These are phyloP conservation scores for Pleurotus citrinopileatus DNA, from an alignment of 768 basidiomycete genomes.

Conservation along the genomic window DNA sequence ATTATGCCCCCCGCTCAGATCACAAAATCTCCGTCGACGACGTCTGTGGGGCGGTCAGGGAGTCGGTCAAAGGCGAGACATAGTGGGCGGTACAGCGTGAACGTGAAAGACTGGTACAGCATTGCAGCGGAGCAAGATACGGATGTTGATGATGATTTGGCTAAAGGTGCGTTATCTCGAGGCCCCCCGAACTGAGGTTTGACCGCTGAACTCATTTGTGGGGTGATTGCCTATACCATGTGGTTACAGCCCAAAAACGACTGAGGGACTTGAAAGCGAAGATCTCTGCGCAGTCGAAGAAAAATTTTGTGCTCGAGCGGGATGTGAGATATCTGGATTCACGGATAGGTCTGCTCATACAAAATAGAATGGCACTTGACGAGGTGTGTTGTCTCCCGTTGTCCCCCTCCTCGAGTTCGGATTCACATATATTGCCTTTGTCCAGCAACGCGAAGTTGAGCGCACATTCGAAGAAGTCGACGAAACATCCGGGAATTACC, in stretches of 20 bases:
- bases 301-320: conserved; percentile 98
- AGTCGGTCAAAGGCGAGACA: conserved; percentile 6
- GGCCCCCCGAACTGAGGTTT: not conserved
- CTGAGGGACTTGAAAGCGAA: conserved; percentile 94
- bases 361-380: conserved; percentile 95
- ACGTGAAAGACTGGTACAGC: conserved; percentile 90
- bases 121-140: conserved; percentile 99
- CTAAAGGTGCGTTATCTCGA: conserved; percentile 61
- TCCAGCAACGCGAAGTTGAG: conserved; percentile 89
- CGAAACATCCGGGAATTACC: conserved; percentile 85
- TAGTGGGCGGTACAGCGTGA: conserved; percentile 61
- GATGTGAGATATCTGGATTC: conserved; percentile 98
- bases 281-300: conserved; percentile 98
- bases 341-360: conserved; percentile 93
- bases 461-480: conserved; percentile 94
- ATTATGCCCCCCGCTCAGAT: not conserved
- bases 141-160: conserved; percentile 94
- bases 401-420: not conserved
- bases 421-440: conserved; percentile 14
- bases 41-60: conserved; percentile 4
- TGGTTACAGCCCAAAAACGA: conserved; percentile 82
- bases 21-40: not conserved
- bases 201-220: conserved; percentile 1
- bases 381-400: conserved; percentile 57
- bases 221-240: conserved; percentile 10